Evolutionary conservation across 306 rosid species (phyloP).

Genomic region (Quillaja saponaria): DNA sequence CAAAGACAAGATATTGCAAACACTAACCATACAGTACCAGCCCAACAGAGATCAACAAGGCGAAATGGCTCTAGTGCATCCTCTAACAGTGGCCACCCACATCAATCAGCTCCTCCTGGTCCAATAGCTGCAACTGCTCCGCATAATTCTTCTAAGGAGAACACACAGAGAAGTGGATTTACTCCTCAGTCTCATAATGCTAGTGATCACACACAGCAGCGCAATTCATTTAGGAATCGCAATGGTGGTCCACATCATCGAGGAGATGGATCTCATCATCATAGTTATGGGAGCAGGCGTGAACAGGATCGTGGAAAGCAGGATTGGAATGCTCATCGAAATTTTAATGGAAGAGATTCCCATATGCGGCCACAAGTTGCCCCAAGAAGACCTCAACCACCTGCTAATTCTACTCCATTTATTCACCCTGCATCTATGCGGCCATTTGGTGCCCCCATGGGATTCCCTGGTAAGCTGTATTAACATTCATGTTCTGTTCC

Average conservation of each 20-base stretch:
- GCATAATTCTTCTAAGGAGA: constrained; percentile 55
- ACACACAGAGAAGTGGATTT: constrained; percentile 53
- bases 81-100: constrained; percentile 53
- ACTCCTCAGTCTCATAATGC: constrained; percentile 47
- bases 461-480: constrained; percentile 60
- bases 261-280: constrained; percentile 71
- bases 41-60: constrained; percentile 50
- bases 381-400: constrained; percentile 63
- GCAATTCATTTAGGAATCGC: constrained; percentile 55
- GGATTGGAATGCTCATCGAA: constrained; percentile 67
- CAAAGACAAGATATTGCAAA: constrained; percentile 53
- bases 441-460: constrained; percentile 57
- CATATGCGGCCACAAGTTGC: constrained; percentile 52
- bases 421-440: constrained; percentile 46
- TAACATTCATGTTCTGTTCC: constrained; percentile 3
- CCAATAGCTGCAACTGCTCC: constrained; percentile 40
- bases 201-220: constrained; percentile 61
- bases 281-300: constrained; percentile 60
- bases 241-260: constrained; percentile 64
- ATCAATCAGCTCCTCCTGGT: constrained; percentile 44
- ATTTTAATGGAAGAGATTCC: constrained; percentile 53
- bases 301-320: constrained; percentile 79
- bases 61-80: constrained; percentile 48
- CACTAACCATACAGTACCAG: constrained; percentile 39
- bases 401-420: constrained; percentile 51